Evolutionary conservation across 2,329 filamentous ascomycete genomes (phyloP), one percentile per base, ranked within the genome.

Genomic region (Didymella pomorum): DNA sequence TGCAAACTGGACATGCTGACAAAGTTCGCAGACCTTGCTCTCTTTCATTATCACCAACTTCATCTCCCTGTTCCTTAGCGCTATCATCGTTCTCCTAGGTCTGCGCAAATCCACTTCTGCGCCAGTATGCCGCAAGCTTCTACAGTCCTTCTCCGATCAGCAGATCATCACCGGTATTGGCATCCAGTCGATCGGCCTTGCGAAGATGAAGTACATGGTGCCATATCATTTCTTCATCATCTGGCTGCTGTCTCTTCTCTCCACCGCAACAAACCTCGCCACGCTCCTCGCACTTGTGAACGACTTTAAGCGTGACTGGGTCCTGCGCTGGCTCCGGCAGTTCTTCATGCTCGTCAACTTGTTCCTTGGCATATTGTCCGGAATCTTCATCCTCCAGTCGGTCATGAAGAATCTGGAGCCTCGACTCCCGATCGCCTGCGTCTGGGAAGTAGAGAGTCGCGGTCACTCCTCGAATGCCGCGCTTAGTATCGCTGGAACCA

Each of bases 181-280:
- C n/a, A 85, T 90, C 56, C 87, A 90, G 71, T 81, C 80, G 56
- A 81, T 90, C 23, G 88, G 84, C 0, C 81, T 90, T 1, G 84
- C 84, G 4, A 86, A 87, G 68, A 83, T 85, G 69, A 76, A 81
- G 44, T 79, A 79, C 5, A 82, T 90, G 71, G 81, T 87, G 0
- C 83, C 86, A 0, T 90, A 90, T 71, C 87, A 90, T 75, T 89
- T 90, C 78, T 89, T 89, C 78, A 82, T 89, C 53, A 84, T 90
- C 63, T 90, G 87, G 87, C 87, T 89, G 78, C 78, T 90, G 2
- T 86, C 85, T 0, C 75, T 89, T 12, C 79, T 90, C 8, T 86
- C 86, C 16, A 89, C 86, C 62, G 85, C 86, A 1, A 88, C 87
- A 2, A 87, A 90, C 72, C 87, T 89, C 58, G 81, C 85, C 4